These are phyloP conservation scores for Russula ochroleuca DNA, from an alignment of 768 basidiomycete species.

Conservation along the genomic window DNA sequence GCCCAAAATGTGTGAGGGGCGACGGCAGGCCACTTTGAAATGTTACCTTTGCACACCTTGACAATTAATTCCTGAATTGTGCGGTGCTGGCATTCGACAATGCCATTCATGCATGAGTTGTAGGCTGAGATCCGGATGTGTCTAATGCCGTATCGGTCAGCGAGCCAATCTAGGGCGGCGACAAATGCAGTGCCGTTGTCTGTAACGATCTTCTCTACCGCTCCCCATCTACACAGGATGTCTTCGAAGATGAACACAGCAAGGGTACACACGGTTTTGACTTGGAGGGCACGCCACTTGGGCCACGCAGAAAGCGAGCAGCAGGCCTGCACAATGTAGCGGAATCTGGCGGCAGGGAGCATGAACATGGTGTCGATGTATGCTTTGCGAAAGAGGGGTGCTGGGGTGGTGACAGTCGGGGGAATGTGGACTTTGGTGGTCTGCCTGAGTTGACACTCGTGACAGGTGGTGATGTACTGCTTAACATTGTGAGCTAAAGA, in stretches of 20 bases:
- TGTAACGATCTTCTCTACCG: not conserved
- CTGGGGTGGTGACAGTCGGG: not conserved
- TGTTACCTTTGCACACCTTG: slow-evolving; percentile 30
- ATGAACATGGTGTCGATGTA: not conserved
- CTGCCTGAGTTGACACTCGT: not conserved
- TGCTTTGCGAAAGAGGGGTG: not conserved
- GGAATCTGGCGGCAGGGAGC: not conserved
- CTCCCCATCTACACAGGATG: not conserved
- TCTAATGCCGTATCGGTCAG: not conserved
- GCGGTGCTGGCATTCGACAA: not conserved
- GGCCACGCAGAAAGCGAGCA: not conserved
- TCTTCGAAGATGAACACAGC: not conserved
- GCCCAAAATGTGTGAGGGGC: slow-evolving; percentile 27
- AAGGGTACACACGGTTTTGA: not conserved
- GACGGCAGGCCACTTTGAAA: not conserved
- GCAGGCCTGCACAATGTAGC: not conserved
- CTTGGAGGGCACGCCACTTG: not conserved
- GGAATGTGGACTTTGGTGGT: too few relatives aligned
- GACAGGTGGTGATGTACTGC: not conserved
- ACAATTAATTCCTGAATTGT: slow-evolving; percentile 29
- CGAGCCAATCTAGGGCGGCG: not conserved
- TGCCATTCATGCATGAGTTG: not conserved
- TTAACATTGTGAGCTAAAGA: not conserved
- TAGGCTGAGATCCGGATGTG: not conserved
- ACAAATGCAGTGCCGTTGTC: not conserved